phyloP scores from a whole-genome alignment of 2,329 filamentous ascomycete species.

The Fusarium compactum region DNA sequence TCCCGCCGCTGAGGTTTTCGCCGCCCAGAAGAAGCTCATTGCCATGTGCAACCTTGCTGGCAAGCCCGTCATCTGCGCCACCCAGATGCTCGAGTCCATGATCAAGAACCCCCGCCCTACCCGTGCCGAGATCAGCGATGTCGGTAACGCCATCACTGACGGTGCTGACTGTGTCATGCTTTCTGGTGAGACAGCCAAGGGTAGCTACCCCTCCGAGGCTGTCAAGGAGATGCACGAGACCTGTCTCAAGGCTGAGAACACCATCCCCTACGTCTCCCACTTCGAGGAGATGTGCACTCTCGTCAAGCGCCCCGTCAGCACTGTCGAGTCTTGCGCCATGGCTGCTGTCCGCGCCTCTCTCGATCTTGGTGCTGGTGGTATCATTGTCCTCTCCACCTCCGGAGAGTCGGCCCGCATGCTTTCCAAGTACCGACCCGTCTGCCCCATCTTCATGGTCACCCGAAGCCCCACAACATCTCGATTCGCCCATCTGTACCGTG shows the following conservation, averaged over 20 bases:
- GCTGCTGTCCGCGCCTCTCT: constrained; percentile 94
- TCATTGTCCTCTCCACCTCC: constrained; percentile 95
- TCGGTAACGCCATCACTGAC: constrained; percentile 97
- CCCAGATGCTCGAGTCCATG: constrained; percentile 99
- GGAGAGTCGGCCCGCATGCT: constrained; percentile 94
- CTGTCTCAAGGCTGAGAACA: constrained; percentile 95
- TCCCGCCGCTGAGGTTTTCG: constrained; percentile 97
- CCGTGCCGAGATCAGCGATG: constrained; percentile 97
- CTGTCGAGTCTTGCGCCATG: constrained; percentile 96
- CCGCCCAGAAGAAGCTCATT: constrained; percentile 99
- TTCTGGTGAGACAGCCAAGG: constrained; percentile 99
- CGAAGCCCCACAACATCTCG: constrained; percentile 85
- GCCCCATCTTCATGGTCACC: constrained; percentile 99
- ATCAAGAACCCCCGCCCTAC: constrained; percentile 99
- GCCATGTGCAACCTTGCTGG: constrained; percentile 99
- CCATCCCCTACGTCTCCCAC: constrained; percentile 95
- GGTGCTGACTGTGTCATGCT: constrained; percentile 99
- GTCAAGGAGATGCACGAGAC: constrained; percentile 99
- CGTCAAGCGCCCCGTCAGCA: constrained; percentile 84
- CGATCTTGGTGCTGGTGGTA: constrained; percentile 95
- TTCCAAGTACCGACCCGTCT: constrained; percentile 98
- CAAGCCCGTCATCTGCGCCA: constrained; percentile 98
- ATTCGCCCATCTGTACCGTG: constrained; percentile 95
- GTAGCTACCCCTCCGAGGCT: constrained; percentile 90
- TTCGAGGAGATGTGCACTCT: constrained; percentile 95